These are phyloP conservation scores for Fusarium nygamai DNA, from an alignment of 2,329 filamentous ascomycete species.

Conservation along the genomic window DNA sequence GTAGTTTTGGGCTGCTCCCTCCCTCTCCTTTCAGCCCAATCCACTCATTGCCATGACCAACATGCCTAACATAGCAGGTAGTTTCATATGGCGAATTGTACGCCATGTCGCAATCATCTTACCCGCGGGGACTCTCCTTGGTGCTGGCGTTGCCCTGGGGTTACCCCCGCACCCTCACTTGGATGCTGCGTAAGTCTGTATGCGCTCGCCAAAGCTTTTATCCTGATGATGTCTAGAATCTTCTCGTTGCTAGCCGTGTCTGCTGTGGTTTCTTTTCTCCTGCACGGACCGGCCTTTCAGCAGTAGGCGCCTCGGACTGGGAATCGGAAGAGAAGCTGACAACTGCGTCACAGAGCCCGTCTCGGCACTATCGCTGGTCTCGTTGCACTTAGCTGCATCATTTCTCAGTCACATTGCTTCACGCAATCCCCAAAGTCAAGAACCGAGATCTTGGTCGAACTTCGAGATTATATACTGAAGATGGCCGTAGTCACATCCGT, in stretches of 20 bases:
- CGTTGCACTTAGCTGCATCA: constrained; percentile 10
- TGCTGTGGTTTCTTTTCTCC: constrained; percentile 18
- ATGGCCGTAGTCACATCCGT: constrained; percentile 11
- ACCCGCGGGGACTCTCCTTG: constrained; percentile 28
- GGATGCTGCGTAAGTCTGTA: constrained; percentile 29
- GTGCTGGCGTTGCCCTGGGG: constrained; percentile 25
- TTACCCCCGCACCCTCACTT: constrained; percentile 18
- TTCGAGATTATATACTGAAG: constrained; percentile 15
- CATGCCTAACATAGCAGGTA: not conserved
- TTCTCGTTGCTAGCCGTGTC: constrained; percentile 21
- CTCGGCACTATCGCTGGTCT: constrained; percentile 18
- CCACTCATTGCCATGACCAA: not conserved
- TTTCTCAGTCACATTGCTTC: constrained; percentile 2
- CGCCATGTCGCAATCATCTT: constrained; percentile 9
- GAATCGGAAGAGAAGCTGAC: constrained; percentile 23
- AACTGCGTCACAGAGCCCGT: constrained; percentile 21
- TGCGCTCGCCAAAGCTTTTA: not conserved
- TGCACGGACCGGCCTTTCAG: constrained; percentile 22
- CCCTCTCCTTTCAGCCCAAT: not conserved
- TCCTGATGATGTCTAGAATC: constrained; percentile 27
- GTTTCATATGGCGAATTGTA: not conserved
- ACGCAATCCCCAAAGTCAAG: not conserved
- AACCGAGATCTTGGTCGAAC: constrained; percentile 11
- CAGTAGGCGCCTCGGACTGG: constrained; percentile 23
- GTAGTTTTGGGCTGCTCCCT: not conserved